Evolutionary conservation across 306 rosid genomes (phyloP).

Genomic region (Begonia masoniana): DNA sequence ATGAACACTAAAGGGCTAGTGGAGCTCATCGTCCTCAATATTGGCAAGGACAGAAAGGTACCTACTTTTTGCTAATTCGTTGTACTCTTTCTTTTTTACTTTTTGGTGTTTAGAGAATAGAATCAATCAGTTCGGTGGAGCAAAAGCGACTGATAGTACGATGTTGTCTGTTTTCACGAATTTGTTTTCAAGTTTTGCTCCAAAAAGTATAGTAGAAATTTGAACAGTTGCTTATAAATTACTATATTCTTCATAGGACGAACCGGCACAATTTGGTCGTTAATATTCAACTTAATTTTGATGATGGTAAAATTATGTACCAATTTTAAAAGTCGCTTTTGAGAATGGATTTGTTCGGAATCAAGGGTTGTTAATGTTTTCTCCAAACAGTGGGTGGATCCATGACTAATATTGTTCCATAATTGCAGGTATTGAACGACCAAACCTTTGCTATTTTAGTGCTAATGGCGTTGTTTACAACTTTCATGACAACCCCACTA

Average conservation of each 20-base stretch:
- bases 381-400: neutral
- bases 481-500: slow-evolving; percentile 65
- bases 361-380: neutral
- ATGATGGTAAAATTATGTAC: too few species aligned
- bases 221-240: too few species aligned
- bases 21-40: slow-evolving; percentile 72
- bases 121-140: neutral
- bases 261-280: too few species aligned
- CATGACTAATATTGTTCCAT: too few species aligned
- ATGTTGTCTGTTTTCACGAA: too few species aligned
- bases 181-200: too few species aligned
- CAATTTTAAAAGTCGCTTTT: neutral
- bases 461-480: slow-evolving; percentile 61
- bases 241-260: too few species aligned
- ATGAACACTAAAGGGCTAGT: slow-evolving; percentile 78
- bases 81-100: neutral
- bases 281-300: too few species aligned
- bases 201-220: too few species aligned
- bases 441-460: slow-evolving; percentile 62
- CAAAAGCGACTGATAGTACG: too few species aligned
- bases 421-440: slow-evolving; percentile 48
- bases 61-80: neutral
- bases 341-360: too few species aligned
- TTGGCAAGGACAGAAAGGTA: slow-evolving; percentile 68
- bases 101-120: neutral